These are phyloP conservation scores for Wakefieldia striispora DNA, from an alignment of 768 basidiomycete species.

Conservation along the genomic window DNA sequence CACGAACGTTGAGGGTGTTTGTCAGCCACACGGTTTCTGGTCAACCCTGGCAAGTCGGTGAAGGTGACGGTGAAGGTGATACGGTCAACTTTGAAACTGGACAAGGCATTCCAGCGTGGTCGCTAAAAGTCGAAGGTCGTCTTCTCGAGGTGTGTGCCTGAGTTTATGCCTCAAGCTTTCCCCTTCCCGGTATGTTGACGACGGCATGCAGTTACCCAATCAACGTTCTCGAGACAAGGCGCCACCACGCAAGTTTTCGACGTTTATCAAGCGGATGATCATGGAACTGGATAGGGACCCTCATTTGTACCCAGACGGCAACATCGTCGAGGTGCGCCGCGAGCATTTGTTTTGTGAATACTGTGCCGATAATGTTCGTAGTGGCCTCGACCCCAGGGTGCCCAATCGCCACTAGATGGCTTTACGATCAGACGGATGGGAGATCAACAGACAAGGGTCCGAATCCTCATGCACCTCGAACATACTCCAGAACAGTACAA, in stretches of 20 bases:
- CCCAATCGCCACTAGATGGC: slow-evolving; percentile 70
- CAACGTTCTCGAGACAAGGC: slow-evolving; percentile 62
- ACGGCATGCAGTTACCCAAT: slow-evolving; percentile 46
- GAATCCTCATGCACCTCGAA: slow-evolving; percentile 83
- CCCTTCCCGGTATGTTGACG: background rate
- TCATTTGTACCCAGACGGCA: slow-evolving; percentile 75
- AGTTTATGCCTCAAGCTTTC: background rate
- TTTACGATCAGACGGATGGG: slow-evolving; percentile 84
- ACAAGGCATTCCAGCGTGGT: slow-evolving; percentile 44
- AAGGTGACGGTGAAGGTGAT: slow-evolving; percentile 32
- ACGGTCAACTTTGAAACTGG: slow-evolving; percentile 71
- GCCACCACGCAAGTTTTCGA: slow-evolving; percentile 76
- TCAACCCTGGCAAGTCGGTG: slow-evolving; percentile 79
- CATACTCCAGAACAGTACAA: slow-evolving; percentile 88
- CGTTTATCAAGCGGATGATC: slow-evolving; percentile 78
- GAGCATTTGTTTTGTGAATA: background rate
- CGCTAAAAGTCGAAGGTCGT: slow-evolving; percentile 38
- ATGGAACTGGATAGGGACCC: slow-evolving; percentile 88
- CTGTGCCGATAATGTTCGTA: slow-evolving; percentile 22
- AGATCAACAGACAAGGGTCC: slow-evolving; percentile 71
- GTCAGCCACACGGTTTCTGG: slow-evolving; percentile 84
- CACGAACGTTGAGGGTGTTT: slow-evolving; percentile 81
- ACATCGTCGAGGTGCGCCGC: slow-evolving; percentile 76
- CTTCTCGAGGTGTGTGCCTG: slow-evolving; percentile 64
- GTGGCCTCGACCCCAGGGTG: slow-evolving; percentile 63